These are phyloP conservation scores for Xylaria sp. DNA, from an alignment of 2,329 filamentous ascomycete species.

Conservation along the genomic window DNA sequence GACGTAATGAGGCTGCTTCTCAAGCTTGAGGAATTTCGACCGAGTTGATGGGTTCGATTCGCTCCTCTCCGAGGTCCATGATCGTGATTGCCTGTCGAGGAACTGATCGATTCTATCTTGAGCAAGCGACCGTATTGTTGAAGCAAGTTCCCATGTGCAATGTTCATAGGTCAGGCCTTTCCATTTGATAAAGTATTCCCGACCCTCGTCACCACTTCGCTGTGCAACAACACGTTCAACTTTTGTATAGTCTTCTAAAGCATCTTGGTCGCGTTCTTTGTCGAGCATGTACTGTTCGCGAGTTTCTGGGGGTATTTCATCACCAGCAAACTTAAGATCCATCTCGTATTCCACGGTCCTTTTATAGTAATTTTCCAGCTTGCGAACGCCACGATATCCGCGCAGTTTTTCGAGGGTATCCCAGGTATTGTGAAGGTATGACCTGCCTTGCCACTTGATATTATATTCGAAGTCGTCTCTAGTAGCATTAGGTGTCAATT, in stretches of 20 bases:
- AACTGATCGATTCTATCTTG: constrained; percentile 92
- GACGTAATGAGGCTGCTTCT: constrained; percentile 85
- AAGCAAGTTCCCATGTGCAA: constrained; percentile 89
- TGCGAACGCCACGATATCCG: constrained; percentile 81
- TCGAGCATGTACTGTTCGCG: constrained; percentile 96
- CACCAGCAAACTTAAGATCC: constrained; percentile 72
- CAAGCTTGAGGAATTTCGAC: constrained; percentile 73
- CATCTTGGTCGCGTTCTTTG: constrained; percentile 86
- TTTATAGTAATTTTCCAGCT: constrained; percentile 92
- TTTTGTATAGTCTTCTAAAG: constrained; percentile 85
- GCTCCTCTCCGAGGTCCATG: constrained; percentile 78
- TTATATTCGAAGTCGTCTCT: constrained; percentile 85
- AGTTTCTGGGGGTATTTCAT: constrained; percentile 81
- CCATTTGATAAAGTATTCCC: constrained; percentile 96
- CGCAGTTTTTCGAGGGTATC: constrained; percentile 77
- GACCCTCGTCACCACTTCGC: constrained; percentile 77
- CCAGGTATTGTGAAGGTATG: constrained; percentile 96
- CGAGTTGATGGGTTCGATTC: constrained; percentile 80
- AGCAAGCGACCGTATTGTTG: constrained; percentile 76
- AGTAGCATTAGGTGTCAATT: constrained; percentile 60
- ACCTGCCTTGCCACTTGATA: constrained; percentile 97
- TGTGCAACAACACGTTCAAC: constrained; percentile 91
- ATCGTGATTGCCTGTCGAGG: constrained; percentile 79
- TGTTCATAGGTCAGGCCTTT: constrained; percentile 91
- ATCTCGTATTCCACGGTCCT: constrained; percentile 83